Percentiles rank a stretch among this genome's conserved stretches.
phyloP scores from a whole-genome alignment of 768 basidiomycete genomes.

The Kwoniella dejecticola region DNA sequence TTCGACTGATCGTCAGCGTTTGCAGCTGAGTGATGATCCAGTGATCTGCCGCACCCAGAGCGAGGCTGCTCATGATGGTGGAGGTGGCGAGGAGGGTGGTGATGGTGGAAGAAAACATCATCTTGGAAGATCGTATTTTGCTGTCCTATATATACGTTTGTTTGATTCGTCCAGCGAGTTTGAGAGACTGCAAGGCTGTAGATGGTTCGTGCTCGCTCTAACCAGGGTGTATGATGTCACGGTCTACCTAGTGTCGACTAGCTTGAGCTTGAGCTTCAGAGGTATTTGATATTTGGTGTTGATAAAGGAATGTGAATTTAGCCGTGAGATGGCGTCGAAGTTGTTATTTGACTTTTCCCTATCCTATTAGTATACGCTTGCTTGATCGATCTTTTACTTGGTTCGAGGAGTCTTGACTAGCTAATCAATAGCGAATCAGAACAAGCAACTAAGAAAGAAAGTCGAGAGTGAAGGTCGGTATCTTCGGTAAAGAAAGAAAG shows the following conservation, averaged over 20 bases:
- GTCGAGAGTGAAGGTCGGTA: background rate
- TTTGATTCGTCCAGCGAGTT: conserved; percentile 16
- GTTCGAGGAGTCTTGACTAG: no score
- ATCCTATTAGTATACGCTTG: background rate
- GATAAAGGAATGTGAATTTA: conserved; percentile 19
- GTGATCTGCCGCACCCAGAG: conserved; percentile 12
- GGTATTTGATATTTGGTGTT: background rate
- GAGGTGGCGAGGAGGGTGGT: background rate
- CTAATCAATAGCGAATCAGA: conserved; percentile 4
- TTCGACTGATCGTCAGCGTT: conserved; percentile 37
- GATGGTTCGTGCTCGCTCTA: conserved; percentile 1
- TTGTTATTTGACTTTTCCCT: background rate
- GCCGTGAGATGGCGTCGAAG: conserved; percentile 18
- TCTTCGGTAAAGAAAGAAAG: background rate
- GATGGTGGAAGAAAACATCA: conserved; percentile 1
- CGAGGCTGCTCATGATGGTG: background rate
- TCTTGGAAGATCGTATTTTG: background rate
- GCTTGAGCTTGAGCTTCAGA: background rate
- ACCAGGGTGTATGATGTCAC: background rate
- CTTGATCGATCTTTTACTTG: background rate
- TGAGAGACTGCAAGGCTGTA: no score
- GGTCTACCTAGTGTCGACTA: background rate
- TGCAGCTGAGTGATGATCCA: conserved; percentile 34
- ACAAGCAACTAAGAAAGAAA: background rate
- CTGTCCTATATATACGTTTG: background rate